Percentiles rank a stretch among this genome's conserved stretches.
Conservation (phyloP, 1,284 basidiomycete species). For the Phellopilus nigrolimitatus region DNA sequence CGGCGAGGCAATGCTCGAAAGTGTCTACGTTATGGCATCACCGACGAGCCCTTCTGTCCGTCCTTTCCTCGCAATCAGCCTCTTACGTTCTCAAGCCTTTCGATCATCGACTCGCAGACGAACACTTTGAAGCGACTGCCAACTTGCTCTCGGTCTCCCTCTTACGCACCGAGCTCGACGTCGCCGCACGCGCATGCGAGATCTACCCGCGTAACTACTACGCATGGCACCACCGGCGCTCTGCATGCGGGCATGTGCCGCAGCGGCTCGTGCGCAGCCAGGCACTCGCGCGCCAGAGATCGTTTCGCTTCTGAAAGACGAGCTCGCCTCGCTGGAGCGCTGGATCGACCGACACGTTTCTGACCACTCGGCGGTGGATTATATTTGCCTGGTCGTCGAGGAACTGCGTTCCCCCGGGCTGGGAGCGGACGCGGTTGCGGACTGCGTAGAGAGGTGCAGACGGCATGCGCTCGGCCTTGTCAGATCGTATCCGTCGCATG, state of each 20-base stretch:
- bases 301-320: constrained; percentile 32
- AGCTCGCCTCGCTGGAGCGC: constrained; percentile 32
- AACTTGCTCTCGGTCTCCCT: constrained; percentile 27
- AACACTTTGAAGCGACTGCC: not conserved
- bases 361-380: constrained; percentile 59
- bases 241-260: constrained; percentile 31
- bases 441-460: not conserved
- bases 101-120: no score
- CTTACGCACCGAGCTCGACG: constrained; percentile 40
- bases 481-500: constrained; percentile 45
- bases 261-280: not conserved
- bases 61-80: not conserved
- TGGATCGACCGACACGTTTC: constrained; percentile 61
- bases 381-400: constrained; percentile 35
- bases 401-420: constrained; percentile 4
- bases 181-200: constrained; percentile 46
- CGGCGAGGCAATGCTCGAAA: constrained; percentile 51
- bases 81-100: not conserved
- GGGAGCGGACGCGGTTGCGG: not conserved
- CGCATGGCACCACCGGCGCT: constrained; percentile 57
- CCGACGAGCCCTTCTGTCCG: constrained; percentile 53
- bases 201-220: constrained; percentile 64
- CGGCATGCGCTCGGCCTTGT: constrained; percentile 45
- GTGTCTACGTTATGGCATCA: constrained; percentile 64
- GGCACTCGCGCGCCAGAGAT: no score